Base-by-base conservation (phyloP, 1,284 basidiomycete genomes). In the Sphaerobolus stellatus region DNA sequence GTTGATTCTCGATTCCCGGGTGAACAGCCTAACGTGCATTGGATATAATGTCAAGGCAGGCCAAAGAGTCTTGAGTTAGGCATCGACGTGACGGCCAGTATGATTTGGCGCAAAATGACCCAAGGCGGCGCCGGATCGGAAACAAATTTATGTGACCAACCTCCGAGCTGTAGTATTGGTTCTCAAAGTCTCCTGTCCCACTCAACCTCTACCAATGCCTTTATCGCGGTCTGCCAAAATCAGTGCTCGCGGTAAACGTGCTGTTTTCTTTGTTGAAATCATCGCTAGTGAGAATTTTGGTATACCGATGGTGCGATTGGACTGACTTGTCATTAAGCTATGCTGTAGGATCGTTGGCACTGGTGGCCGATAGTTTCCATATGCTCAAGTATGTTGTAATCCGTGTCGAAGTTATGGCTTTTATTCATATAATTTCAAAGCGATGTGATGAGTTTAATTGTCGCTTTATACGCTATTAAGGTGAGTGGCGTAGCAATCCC, bases 281-380 rank as follows among this genome's bases (percentile, higher is more conserved):
- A 84, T 91, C 59, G 83, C 83, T 59, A 91, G 91, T 85, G 59
- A 61, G 82, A 72, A 57, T 11, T 18, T 9, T 27, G 5, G 30
- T 28, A 33, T 43, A 38, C 58, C 57, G 46, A 30, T 24, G n/a
- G 30, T 24, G n/a, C 49, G 24, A 16, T 14, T 46, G 44, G 30
- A 36, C 46, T 48, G 20, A 22, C 29, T 44, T 58, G 82, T 70
- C 61, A 56, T 52, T 27, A 86, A 94, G 94, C 41, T 96, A 96
- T 84, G 84, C 90, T 13, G 92, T 97, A 55, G 93, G 94, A 33
- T 97, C 94, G 0, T 83, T 98, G 1, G 95, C 95, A 3, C 85
- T 99, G 54, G 88, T 99, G 34, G 96, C 96, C 18, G 96, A 98
- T 74, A 92, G 89, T 61, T 98, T 99, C 74, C 96, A 99, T 76